These are phyloP conservation scores for Meyerozyma guilliermondii DNA, from an alignment of 1,139 yeast species.

Conservation along the genomic window DNA sequence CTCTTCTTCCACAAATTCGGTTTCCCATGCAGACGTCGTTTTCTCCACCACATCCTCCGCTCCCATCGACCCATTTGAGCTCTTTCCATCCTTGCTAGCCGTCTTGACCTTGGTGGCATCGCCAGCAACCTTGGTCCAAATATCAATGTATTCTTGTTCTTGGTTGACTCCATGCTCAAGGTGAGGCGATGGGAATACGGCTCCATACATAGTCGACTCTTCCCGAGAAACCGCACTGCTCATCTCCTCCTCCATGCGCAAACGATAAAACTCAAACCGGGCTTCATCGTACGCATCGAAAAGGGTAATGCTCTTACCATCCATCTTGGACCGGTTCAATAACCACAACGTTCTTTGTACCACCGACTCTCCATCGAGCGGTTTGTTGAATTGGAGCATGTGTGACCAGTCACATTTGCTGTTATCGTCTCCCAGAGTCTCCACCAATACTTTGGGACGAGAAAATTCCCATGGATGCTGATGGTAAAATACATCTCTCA, in stretches of 20 bases:
- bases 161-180: constrained; percentile 63
- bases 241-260: constrained; percentile 81
- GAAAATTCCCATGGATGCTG: constrained; percentile 99
- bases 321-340: constrained; percentile 33
- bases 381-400: constrained; percentile 66
- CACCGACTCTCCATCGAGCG: constrained; percentile 87
- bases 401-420: constrained; percentile 68
- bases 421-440: constrained; percentile 58
- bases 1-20: constrained; percentile 9
- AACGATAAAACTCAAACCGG: constrained; percentile 78
- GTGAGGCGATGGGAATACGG: constrained; percentile 57
- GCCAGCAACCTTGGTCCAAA: constrained; percentile 72
- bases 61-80: constrained; percentile 22
- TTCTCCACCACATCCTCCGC: constrained; percentile 17
- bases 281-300: constrained; percentile 79
- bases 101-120: constrained; percentile 47
- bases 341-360: constrained; percentile 86
- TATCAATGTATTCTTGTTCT: constrained; percentile 67
- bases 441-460: constrained; percentile 82
- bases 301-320: constrained; percentile 31
- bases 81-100: constrained; percentile 35
- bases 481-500: constrained; percentile 74
- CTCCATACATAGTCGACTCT: constrained; percentile 83
- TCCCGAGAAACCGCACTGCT: constrained; percentile 72
- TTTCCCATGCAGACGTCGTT: constrained; percentile 27